Base-by-base conservation (phyloP, 2,329 filamentous ascomycete species). In the Epichloe bromicola region DNA sequence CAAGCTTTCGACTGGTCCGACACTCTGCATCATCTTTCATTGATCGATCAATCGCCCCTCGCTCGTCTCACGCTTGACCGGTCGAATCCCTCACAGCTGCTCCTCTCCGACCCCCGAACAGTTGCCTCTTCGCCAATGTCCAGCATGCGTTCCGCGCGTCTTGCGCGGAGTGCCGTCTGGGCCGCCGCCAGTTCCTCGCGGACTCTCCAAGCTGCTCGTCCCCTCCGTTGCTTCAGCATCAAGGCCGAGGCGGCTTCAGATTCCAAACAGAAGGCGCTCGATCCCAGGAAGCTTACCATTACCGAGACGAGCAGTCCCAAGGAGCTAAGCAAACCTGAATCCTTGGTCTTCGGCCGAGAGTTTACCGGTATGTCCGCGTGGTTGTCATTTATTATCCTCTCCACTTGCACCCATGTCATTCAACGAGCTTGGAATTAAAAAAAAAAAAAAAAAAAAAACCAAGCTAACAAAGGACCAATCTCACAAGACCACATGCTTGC, bases 401-500 rank as follows among this genome's bases (percentile, higher is more conserved):
- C 12, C 15, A n/a, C 36, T 37, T 14, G 36, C 15, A 12, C 4
- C 15, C 14, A 37, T 15, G 15, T 15, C 15, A 12, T 12, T 15
- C 36, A 37, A 12, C 12, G 15, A 15, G 26, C 8, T 38, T 4
- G 3, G 14, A 26, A 26, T 12, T 12, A 5, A 5, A n/a, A 26
- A 26, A 15, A 42, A 42, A 10, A 1, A 30, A n/a, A 6, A 15
- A 26, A 1, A 26, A 2, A 4, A n/a, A n/a, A n/a, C n/a, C n/a
- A n/a, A 19, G 17, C 26, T 48, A n/a, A 33, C n/a, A 4, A n/a
- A 15, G 1, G 7, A 12, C 2, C 19, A 37, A 37, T 20, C 10
- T 3, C n/a, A 14, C 6, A 33, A 94, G 93, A 98, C 73, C 93
- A 97, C 72, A 97, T 98, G 91, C 83, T 97, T 63, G 83, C 85